These are phyloP conservation scores for Lecanicillium sp. DNA, from an alignment of 2,329 filamentous ascomycete genomes.

Conservation along the genomic window DNA sequence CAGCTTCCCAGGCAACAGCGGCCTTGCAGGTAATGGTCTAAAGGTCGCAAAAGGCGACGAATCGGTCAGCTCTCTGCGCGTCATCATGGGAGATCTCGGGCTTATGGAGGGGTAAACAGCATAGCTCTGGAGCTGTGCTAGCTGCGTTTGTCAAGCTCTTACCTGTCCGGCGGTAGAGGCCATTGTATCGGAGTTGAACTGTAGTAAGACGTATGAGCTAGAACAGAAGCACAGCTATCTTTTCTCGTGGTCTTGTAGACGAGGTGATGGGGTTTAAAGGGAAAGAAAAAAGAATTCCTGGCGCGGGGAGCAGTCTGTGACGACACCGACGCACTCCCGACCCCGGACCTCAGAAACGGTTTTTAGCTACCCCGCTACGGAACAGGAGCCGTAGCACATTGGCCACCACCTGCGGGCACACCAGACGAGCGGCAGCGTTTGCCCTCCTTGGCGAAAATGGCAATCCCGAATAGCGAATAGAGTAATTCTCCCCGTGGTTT, in stretches of 20 bases:
- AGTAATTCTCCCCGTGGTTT: no score
- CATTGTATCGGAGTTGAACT: conserved; percentile 25
- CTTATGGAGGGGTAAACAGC: conserved; percentile 14
- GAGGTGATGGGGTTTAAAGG: not conserved
- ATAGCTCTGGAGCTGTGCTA: not conserved
- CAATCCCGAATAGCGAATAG: conserved; percentile 4
- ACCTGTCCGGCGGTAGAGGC: conserved; percentile 46
- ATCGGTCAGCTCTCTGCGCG: not conserved
- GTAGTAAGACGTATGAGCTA: not conserved
- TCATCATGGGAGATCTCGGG: conserved; percentile 4
- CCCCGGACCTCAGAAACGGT: conserved; percentile 2
- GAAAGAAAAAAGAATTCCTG: not conserved
- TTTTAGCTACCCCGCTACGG: conserved; percentile 8
- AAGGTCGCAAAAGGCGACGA: conserved; percentile 1
- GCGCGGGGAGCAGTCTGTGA: not conserved
- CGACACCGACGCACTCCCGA: conserved; percentile 6
- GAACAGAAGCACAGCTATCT: no score
- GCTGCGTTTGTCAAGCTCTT: conserved; percentile 13
- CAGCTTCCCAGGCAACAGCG: conserved; percentile 94
- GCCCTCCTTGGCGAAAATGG: no score
- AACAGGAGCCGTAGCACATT: conserved; percentile 3
- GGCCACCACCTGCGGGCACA: no score
- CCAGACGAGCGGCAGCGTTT: no score
- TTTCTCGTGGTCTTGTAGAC: no score
- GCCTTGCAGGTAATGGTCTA: conserved; percentile 96